Evolutionary conservation across 208 protist species (phyloP).

Genomic region (Sergeia podlipaevii): DNA sequence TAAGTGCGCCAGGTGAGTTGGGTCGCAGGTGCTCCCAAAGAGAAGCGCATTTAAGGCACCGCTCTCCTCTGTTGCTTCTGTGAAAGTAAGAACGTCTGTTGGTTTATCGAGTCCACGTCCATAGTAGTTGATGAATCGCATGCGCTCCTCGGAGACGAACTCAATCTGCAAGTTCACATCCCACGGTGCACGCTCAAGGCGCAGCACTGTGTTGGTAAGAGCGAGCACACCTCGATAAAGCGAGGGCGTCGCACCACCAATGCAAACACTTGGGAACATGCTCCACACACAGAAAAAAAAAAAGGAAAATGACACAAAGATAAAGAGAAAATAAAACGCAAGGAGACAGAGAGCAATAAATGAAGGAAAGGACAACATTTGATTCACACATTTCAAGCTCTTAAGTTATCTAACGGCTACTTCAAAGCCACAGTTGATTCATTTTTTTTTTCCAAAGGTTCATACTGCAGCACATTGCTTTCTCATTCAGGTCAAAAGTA

Average conservation of each 20-base stretch:
- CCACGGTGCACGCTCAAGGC: constrained; percentile 30
- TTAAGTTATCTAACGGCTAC: not conserved
- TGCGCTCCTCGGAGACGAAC: constrained; percentile 38
- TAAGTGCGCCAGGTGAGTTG: not conserved
- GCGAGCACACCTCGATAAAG: constrained; percentile 23
- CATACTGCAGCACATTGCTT: too few species aligned
- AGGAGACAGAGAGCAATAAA: too few species aligned
- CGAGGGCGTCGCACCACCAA: constrained; percentile 31
- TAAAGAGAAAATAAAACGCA: not conserved
- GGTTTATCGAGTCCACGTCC: constrained; percentile 33
- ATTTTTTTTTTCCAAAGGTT: not conserved
- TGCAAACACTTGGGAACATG: constrained; percentile 27
- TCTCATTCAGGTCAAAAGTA: too few species aligned
- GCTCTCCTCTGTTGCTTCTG: constrained; percentile 10
- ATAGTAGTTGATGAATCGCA: constrained; percentile 47
- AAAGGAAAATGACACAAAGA: not conserved
- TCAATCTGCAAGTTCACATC: constrained; percentile 42
- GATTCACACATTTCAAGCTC: too few species aligned
- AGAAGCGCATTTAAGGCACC: constrained; percentile 38
- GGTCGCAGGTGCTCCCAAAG: constrained; percentile 15
- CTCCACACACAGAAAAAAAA: not conserved
- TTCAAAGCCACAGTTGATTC: not conserved
- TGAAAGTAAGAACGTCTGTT: constrained; percentile 84
- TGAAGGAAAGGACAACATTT: too few species aligned
- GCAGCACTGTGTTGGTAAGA: constrained; percentile 32